Percentiles rank a stretch among this genome's conserved stretches.
Evolutionary conservation across 1,284 basidiomycete species (phyloP).

Genomic region (Rhodotorula mucilaginosa): DNA sequence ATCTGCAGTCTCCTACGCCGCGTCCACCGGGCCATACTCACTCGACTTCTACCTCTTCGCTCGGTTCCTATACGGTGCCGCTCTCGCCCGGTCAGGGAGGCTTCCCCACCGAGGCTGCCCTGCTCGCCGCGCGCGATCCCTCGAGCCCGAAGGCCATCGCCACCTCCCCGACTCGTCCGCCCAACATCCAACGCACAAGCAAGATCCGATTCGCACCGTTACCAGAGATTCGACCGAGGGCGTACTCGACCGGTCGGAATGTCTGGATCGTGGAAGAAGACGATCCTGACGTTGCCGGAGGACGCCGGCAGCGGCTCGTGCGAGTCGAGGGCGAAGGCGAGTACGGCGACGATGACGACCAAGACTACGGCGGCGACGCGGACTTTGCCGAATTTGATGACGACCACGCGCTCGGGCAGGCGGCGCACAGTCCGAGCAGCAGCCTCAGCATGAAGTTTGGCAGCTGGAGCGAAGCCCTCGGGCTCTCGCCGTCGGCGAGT

Average conservation of each 20-base stretch:
- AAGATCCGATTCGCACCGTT: conserved; percentile 38
- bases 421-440: neutral
- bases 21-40: neutral
- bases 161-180: neutral
- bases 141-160: neutral
- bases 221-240: conserved; percentile 33
- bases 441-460: conserved; percentile 14
- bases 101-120: neutral
- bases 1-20: neutral
- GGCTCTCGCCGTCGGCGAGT: neutral
- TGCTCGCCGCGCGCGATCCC: neutral
- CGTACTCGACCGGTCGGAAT: conserved; percentile 34
- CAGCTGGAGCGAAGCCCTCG: conserved; percentile 29
- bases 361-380: neutral
- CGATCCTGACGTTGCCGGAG: conserved; percentile 3
- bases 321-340: conserved; percentile 1
- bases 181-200: neutral
- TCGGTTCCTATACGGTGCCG: neutral
- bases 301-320: conserved; percentile 3
- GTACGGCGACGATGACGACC: conserved; percentile 5
- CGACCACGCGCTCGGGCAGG: conserved; percentile 2
- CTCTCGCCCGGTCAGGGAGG: neutral
- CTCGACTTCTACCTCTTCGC: conserved; percentile 1
- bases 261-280: conserved; percentile 29
- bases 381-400: conserved; percentile 12